These are phyloP conservation scores for Nakaseomyces uthaithaninus DNA, from an alignment of 1,139 yeast species.

Conservation along the genomic window DNA sequence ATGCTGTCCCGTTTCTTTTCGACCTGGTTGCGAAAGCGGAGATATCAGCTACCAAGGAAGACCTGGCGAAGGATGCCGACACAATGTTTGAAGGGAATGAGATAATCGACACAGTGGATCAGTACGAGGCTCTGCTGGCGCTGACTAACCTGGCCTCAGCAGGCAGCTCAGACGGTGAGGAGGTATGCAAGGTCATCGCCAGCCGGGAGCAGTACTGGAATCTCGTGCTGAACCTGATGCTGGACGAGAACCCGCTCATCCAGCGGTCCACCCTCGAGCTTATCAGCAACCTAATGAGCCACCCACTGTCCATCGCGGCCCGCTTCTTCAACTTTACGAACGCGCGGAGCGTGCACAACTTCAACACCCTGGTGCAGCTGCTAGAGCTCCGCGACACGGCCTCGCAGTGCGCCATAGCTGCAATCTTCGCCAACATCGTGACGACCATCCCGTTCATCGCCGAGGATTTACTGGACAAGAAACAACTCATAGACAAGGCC, in stretches of 20 bases:
- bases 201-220: slow-evolving; percentile 35
- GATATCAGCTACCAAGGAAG: slow-evolving; percentile 6
- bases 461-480: slow-evolving; percentile 20
- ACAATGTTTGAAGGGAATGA: slow-evolving; percentile 13
- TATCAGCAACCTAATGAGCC: slow-evolving; percentile 28
- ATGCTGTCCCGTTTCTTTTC: slow-evolving; percentile 27
- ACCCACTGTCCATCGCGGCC: slow-evolving; percentile 27
- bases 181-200: slow-evolving; percentile 24
- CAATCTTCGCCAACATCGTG: slow-evolving; percentile 29
- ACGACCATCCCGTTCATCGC: slow-evolving; percentile 29
- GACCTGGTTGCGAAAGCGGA: slow-evolving; percentile 12
- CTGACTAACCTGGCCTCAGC: slow-evolving; percentile 42
- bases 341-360: slow-evolving; percentile 27
- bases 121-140: slow-evolving; percentile 41
- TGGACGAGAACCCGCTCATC: slow-evolving; percentile 24
- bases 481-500: slow-evolving; percentile 21
- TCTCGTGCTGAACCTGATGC: slow-evolving; percentile 33
- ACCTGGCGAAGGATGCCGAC: slow-evolving; percentile 6
- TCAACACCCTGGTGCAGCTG: slow-evolving; percentile 25
- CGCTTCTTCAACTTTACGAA: slow-evolving; percentile 32
- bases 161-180: slow-evolving; percentile 32
- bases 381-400: slow-evolving; percentile 25
- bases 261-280: slow-evolving; percentile 30
- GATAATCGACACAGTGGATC: slow-evolving; percentile 27
- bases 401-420: slow-evolving; percentile 31